Percentiles rank a stretch among this genome's conserved stretches.
phyloP scores from a whole-genome alignment of 331 rosid genomes.

The Malus hybrid region DNA sequence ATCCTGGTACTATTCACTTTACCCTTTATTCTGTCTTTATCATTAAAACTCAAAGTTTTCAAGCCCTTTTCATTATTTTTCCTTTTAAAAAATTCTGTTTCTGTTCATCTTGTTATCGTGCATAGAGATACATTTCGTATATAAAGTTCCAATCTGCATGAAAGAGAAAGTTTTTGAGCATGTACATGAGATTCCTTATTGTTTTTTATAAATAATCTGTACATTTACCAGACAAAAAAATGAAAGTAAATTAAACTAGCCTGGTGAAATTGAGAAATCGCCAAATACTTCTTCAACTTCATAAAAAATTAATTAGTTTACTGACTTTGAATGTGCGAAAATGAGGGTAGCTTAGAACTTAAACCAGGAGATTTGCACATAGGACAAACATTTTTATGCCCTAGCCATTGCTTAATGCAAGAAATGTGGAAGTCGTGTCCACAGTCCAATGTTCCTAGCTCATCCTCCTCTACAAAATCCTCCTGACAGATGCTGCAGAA shows the following conservation, averaged over 20 bases:
- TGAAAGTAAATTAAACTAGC: not conserved
- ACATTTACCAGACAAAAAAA: not conserved
- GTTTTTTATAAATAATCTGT: not conserved
- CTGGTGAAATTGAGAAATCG: not conserved
- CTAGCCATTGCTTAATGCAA: slow-evolving; percentile 18
- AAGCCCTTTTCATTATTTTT: too few relatives aligned
- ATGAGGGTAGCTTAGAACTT: not conserved
- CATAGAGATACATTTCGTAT: not conserved
- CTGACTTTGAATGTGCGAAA: not conserved
- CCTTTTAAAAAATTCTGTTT: not conserved
- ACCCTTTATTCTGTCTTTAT: too few relatives aligned
- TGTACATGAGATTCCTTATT: not conserved
- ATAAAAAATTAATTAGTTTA: not conserved
- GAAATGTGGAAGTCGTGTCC: slow-evolving; percentile 10
- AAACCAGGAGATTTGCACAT: slow-evolving; percentile 13
- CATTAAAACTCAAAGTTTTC: too few relatives aligned
- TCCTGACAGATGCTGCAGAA: slow-evolving; percentile 19
- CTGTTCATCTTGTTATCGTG: not conserved
- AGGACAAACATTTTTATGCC: slow-evolving; percentile 12
- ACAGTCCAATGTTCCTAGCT: slow-evolving; percentile 11
- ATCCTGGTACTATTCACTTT: too few relatives aligned
- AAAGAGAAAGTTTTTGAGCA: not conserved
- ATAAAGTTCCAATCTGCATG: not conserved
- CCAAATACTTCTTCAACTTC: not conserved
- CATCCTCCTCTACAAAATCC: slow-evolving; percentile 11